Base-by-base conservation (phyloP, 306 rosid species). In the Alnus glutinosa region DNA sequence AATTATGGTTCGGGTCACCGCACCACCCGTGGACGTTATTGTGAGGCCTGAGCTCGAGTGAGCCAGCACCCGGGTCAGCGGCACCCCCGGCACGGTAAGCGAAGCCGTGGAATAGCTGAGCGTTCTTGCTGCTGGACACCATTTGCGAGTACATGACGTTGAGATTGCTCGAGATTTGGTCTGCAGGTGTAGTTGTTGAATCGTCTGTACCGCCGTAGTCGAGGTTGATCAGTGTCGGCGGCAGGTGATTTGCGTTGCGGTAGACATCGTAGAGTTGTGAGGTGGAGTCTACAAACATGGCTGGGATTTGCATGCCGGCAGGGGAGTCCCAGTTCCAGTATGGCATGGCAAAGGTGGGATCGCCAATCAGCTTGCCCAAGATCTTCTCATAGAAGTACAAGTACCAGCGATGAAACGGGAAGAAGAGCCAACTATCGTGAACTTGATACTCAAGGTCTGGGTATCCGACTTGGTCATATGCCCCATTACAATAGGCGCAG, bases 401-500 rank as follows among this genome's bases (percentile, higher is more conserved):
- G 75, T 90, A 93, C 82, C 85, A 93, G 8, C 97, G 87, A 75
- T 93, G 98, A 70, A 69, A 93, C 7, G 98, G 98, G 28, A 87
- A 90, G 84, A 93, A 93, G 30, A 93, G 94, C 98, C 98, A 90
- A 0, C 90, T 87, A 3, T 64, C 71, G 75, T 94, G 98, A 19
- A 94, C 83, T 81, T 92, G 97, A 11, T 89, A 73, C 16, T 94
- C 97, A 2, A 90, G 84, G 18, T 83, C 81, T 1, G 92, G 91
- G 23, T 81, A 91, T 4, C 93, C 97, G 1, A 69, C 80, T 79
- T 93, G 97, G 37, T 83, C 75, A 73, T 93, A 85, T 0, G 92
- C 93, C 19, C 97, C 97, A 23, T 93, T 86, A 74, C 98, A 93
- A n/a, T 93, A 93, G 59, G 98, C 98, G 63, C 98, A 93, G 28